Evolutionary conservation across 1,139 yeast genomes (phyloP), one percentile per base, ranked within the genome.

Genomic region (Magnusiomyces fungicola): DNA sequence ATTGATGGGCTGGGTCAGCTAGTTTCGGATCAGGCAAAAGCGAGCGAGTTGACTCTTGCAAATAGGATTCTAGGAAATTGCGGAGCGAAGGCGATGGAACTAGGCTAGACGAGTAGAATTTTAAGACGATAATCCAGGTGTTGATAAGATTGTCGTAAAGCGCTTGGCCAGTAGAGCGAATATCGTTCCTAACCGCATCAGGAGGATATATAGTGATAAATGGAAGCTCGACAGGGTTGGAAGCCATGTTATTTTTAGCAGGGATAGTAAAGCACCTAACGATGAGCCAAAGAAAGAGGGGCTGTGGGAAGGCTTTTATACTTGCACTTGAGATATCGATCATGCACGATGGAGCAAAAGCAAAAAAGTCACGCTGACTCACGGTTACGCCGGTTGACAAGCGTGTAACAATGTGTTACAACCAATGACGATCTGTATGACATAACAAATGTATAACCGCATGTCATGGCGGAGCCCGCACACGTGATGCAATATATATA

Each of bases 81-180:
- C 53, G 43, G 43, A 50, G 40, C 22, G 43, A 23, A 7, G 48
- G 49, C 16, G 51, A 48, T 29, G 30, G 44, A 29, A n/a, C 39
- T 16, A 5, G 47, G 37, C 10, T 43, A 44, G 25, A 19, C 40
- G 19, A 19, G 46, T 50, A 48, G 41, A 36, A 43, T 22, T 27
- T 27, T 9, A 50, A 43, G 10, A 48, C 19, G 7, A 19, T 41
- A 24, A 30, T 30, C 53, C 53, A 50, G 14, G 50, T 46, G n/a
- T 48, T 43, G 30, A 50, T 38, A 7, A 50, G 43, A 22, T 39
- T 48, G 22, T 34, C 44, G 51, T 50, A 50, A 16, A 50, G 48
- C n/a, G 45, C 53, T n/a, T 47, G 38, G 7, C 53, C 53, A 3
- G 53, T 45, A 19, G 38, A 27, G n/a, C 19, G 30, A 41, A 50